Evolutionary conservation across 2,329 filamentous ascomycete species (phyloP).

Genomic region (Anthostomella pinea): DNA sequence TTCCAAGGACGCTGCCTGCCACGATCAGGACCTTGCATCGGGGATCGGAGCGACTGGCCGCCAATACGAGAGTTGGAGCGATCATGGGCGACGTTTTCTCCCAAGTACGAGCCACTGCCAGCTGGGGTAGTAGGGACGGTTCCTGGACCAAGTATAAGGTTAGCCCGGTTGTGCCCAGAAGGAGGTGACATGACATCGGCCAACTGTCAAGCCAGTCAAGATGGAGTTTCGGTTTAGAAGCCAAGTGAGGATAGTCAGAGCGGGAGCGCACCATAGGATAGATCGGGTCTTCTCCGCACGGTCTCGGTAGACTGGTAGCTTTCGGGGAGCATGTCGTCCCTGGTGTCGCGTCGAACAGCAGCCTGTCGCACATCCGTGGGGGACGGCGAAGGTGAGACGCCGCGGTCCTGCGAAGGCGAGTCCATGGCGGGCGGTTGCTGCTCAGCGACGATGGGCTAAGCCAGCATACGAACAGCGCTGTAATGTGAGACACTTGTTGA

Average conservation of each 20-base stretch:
- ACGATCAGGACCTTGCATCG: conserved; percentile 46
- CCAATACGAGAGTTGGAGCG: conserved; percentile 36
- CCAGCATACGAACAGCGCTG: conserved; percentile 13
- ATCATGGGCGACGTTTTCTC: conserved; percentile 39
- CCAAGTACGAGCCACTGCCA: conserved; percentile 26
- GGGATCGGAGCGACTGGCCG: conserved; percentile 41
- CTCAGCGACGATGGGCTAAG: conserved; percentile 15
- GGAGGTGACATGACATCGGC: conserved; percentile 12
- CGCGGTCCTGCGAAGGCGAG: conserved; percentile 37
- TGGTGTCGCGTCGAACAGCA: conserved; percentile 32
- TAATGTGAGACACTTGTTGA: conserved; percentile 16
- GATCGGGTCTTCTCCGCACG: conserved; percentile 55
- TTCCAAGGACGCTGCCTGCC: conserved; percentile 61
- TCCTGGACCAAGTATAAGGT: conserved; percentile 26
- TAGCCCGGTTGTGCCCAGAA: conserved; percentile 16
- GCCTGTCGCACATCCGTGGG: conserved; percentile 51
- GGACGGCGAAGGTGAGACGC: conserved; percentile 38
- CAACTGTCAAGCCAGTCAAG: conserved; percentile 4
- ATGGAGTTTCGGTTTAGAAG: conserved; percentile 11
- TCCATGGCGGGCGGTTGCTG: conserved; percentile 40
- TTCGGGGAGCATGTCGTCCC: conserved; percentile 48
- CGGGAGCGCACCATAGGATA: conserved; percentile 50
- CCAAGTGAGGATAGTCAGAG: conserved; percentile 6
- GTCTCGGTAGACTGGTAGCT: conserved; percentile 60
- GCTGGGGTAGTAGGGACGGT: conserved; percentile 33